Evolutionary conservation across 2,329 filamentous ascomycete genomes (phyloP), one percentile per base, ranked within the genome.

Genomic region (Monilinia polystroma): DNA sequence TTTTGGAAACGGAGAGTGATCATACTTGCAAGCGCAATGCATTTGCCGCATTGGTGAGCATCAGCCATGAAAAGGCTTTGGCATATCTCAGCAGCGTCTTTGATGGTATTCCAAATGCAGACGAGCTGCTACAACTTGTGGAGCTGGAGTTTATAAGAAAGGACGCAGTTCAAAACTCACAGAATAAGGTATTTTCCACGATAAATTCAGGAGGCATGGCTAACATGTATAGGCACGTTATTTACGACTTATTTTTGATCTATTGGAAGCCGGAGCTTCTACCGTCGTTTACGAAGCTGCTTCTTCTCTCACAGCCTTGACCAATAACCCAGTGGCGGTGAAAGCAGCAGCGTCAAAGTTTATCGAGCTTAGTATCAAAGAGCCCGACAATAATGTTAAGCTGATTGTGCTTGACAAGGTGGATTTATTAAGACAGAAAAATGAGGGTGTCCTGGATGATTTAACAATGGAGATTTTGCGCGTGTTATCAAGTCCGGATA

Each of bases 371-470:
- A 93, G 91, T 77, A 97, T 99, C 77, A 97, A 96, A 80, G 95
- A 98, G 80, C 90, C 95, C 0, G 95, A 99, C 78, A 99, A 99
- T 83, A 99, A 99, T 76, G 95, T 99, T 71, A 99, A 99, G 81
- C 88, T 99, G 56, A 99, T 99, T 73, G 95, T 99, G 26, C 84
- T 99, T 54, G 95, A 98, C 76, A 90, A 94, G 56, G 95, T 99
- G 49, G 90, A 97, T 74, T 89, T 94, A 74, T 79, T 97, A 70
- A 86, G 93, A 73, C 88, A 90, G 77, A 92, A 92, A 79, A 96
- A 97, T 73, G 91, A 95, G 76, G 93, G 93, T 63, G 88, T 98
- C 26, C 80, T 99, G 67, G 93, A 98, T 76, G 95, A 99, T 75
- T 80, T 98, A 59, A 92, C 91, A 5, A 98, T 99, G 95, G 95